phyloP scores from a whole-genome alignment of 768 basidiomycete species.

The Postia placenta region DNA sequence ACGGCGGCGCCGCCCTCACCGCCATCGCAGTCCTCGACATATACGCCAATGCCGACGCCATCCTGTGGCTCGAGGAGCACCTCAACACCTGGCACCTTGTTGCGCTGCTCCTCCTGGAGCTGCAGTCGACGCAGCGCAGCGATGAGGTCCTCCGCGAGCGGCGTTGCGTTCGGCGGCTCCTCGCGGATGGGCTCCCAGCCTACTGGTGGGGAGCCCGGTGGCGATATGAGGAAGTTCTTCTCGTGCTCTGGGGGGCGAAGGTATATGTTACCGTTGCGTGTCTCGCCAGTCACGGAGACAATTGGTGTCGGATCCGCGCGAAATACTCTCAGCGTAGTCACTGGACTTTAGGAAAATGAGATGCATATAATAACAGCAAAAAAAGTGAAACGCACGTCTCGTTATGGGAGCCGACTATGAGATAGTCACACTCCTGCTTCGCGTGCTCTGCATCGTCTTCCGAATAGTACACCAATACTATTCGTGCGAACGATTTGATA shows the following conservation, averaged over 20 bases:
- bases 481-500: conserved; percentile 71
- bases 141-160: conserved; percentile 87
- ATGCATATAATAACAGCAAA: not conserved
- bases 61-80: conserved; percentile 65
- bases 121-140: conserved; percentile 70
- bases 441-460: conserved; percentile 63
- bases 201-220: conserved; percentile 94
- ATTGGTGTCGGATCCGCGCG: conserved; percentile 70
- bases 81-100: conserved; percentile 33
- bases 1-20: conserved; percentile 24
- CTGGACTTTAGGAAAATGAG: conserved; percentile 29
- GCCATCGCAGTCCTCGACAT: conserved; percentile 67
- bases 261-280: conserved; percentile 32
- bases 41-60: conserved; percentile 68
- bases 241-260: conserved; percentile 75
- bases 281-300: conserved; percentile 24
- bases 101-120: conserved; percentile 35
- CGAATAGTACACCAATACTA: conserved; percentile 71
- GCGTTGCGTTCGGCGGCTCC: conserved; percentile 79
- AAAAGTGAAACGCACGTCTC: conserved; percentile 38
- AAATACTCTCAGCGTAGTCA: conserved; percentile 58
- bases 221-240: conserved; percentile 97
- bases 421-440: conserved; percentile 59
- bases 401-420: conserved; percentile 47
- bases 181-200: conserved; percentile 93